A percentile compares a stretch with the other conserved stretches of the same genome.
These are phyloP conservation scores for Penicillium polonicum DNA, from an alignment of 2,329 filamentous ascomycete species.

Conservation along the genomic window DNA sequence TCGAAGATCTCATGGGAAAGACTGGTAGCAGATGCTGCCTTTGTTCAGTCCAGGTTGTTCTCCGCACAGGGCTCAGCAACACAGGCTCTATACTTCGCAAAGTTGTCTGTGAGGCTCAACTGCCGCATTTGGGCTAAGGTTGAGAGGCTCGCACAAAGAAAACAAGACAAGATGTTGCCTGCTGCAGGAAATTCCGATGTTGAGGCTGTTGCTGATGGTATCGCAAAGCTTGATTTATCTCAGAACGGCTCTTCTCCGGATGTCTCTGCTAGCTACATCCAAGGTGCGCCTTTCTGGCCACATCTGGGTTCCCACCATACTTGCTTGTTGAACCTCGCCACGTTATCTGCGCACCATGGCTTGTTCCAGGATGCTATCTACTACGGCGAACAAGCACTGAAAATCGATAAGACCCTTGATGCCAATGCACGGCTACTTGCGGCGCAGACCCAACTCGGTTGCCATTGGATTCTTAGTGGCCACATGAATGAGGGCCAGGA, in stretches of 20 bases:
- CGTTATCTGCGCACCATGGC: conserved; percentile 78
- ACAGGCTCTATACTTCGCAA: conserved; percentile 50
- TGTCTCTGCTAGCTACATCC: conserved; percentile 47
- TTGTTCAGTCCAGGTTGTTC: conserved; percentile 64
- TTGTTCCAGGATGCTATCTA: conserved; percentile 85
- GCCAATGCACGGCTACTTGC: conserved; percentile 56
- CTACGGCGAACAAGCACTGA: conserved; percentile 80
- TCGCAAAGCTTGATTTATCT: conserved; percentile 42
- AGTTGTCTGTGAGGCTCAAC: conserved; percentile 50
- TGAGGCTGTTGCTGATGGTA: conserved; percentile 38
- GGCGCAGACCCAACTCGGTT: conserved; percentile 48
- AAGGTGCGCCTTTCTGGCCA: conserved; percentile 73
- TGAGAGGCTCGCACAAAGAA: conserved; percentile 45
- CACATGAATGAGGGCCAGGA: conserved; percentile 53
- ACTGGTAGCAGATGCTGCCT: conserved; percentile 59
- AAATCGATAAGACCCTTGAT: conserved; percentile 68
- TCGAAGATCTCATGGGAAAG: conserved; percentile 51
- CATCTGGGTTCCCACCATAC: conserved; percentile 72
- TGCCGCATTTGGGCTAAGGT: conserved; percentile 53
- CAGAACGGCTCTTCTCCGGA: conserved; percentile 35
- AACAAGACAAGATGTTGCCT: conserved; percentile 30
- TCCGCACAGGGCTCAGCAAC: conserved; percentile 54
- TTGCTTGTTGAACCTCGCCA: conserved; percentile 70
- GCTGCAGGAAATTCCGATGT: conserved; percentile 30
- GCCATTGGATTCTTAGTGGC: conserved; percentile 52